Evolutionary conservation across 2,329 filamentous ascomycete species (phyloP), one percentile per base, ranked within the genome.

Genomic region (Aspergillus latus): DNA sequence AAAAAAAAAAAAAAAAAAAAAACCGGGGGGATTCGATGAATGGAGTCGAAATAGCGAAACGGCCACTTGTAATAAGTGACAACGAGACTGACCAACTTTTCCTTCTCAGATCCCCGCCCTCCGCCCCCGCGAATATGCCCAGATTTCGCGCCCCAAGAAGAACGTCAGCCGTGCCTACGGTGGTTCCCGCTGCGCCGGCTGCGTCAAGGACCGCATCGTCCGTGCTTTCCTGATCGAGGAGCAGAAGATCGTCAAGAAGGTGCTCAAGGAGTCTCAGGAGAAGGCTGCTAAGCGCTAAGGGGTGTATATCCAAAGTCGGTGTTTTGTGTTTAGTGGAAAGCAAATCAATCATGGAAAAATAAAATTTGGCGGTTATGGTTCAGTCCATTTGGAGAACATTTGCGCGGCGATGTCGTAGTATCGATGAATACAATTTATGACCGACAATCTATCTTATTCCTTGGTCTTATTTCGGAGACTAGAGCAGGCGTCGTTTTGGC

Each of bases 231-330:
- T 99, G 79, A 97, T 99, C 69, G 95, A 99, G 85, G 94, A 99
- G 88, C 94, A 99, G 86, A 99, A 99, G 90, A 97, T 99, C 73
- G 94, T 99, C 82, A 99, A 99, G 92, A 99, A 99, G 90, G 94
- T 99, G 74, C 87, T 97, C 78, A 97, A 97, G 89, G 93, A 97
- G 86, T 86, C 84, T 64, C 90, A 96, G 83, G 89, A 90, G 84
- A 89, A 76, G 73, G 71, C 72, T 63, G 65, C 69, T 66, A 76
- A 77, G 74, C 74, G 74, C 68, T 77, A 76, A 68, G 60, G 36
- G 39, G 15, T 66, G 61, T 62, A 66, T 68, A 65, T 66, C 21
- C 21, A 21, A 21, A 21, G 21, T 21, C 21, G 21, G 21, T 21
- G 63, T 67, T 69, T 67, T 69, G 66, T 71, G 62, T 64, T 66